Conservation (phyloP, 1,139 yeast species). For the Pichia sp. region DNA sequence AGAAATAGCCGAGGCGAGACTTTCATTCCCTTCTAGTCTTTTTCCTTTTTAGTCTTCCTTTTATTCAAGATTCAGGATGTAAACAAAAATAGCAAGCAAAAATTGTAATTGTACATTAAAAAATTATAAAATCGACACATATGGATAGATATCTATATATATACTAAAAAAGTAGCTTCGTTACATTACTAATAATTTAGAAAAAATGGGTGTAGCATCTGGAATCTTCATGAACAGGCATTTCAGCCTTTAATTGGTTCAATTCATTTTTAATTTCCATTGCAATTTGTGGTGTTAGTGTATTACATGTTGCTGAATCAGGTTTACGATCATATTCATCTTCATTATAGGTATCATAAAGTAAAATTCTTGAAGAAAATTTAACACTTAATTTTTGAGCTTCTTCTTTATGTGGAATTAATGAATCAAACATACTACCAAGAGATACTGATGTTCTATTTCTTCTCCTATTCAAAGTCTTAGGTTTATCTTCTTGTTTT, state of each 20-base stretch:
- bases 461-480: constrained; percentile 14
- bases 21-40: too few relatives aligned
- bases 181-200: constrained; percentile 25
- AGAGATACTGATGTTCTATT: constrained; percentile 21
- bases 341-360: constrained; percentile 81
- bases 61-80: too few relatives aligned
- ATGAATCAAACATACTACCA: constrained; percentile 22
- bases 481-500: constrained; percentile 15
- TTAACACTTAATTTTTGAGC: constrained; percentile 38
- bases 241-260: constrained; percentile 63
- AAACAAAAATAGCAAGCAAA: too few relatives aligned
- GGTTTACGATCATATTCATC: constrained; percentile 92
- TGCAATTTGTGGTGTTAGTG: constrained; percentile 81
- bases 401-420: constrained; percentile 11
- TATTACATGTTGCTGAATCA: constrained; percentile 89
- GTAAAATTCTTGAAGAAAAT: constrained; percentile 76
- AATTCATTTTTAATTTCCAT: constrained; percentile 84
- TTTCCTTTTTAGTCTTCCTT: too few relatives aligned
- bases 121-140: too few relatives aligned
- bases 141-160: too few relatives aligned
- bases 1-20: too few relatives aligned
- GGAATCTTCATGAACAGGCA: constrained; percentile 78
- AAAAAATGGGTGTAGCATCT: constrained; percentile 80
- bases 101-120: too few relatives aligned
- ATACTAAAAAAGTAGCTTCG: too few relatives aligned